phyloP scores from a whole-genome alignment of 2,329 filamentous ascomycete species.

The Thelonectria rubi region DNA sequence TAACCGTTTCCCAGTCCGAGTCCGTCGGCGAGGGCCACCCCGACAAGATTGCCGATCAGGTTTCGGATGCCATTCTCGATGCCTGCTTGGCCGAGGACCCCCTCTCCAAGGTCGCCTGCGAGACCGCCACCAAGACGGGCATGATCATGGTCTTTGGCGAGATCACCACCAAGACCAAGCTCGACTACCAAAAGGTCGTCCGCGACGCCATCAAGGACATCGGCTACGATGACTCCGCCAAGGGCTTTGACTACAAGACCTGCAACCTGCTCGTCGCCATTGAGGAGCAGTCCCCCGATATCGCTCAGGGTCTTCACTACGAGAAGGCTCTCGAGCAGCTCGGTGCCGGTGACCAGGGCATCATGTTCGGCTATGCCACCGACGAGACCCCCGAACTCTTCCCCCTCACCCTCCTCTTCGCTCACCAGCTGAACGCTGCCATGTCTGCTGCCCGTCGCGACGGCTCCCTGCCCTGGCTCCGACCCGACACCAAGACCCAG shows the following conservation, averaged over 20 bases:
- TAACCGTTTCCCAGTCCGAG: constrained; percentile 69
- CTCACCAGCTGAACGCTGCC: constrained; percentile 96
- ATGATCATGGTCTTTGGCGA: constrained; percentile 99
- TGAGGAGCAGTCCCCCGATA: constrained; percentile 98
- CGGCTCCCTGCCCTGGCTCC: constrained; percentile 89
- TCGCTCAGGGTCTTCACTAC: constrained; percentile 98
- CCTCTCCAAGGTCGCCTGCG: constrained; percentile 98
- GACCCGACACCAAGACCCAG: constrained; percentile 99
- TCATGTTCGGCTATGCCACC: constrained; percentile 99
- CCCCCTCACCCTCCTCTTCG: constrained; percentile 90
- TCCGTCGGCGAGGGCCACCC: constrained; percentile 91
- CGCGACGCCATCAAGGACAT: constrained; percentile 97
- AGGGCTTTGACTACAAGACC: constrained; percentile 99
- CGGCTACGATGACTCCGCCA: constrained; percentile 94
- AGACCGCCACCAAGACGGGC: constrained; percentile 99
- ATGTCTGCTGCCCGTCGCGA: constrained; percentile 91
- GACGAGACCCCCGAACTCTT: constrained; percentile 98
- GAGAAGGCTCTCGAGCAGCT: constrained; percentile 97
- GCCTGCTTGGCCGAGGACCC: constrained; percentile 95
- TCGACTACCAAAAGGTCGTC: constrained; percentile 99
- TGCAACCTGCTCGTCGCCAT: constrained; percentile 98
- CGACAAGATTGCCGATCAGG: constrained; percentile 98
- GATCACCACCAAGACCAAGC: constrained; percentile 93
- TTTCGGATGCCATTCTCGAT: constrained; percentile 98
- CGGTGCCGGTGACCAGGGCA: constrained; percentile 98